Evolutionary conservation across 768 basidiomycete genomes (phyloP).

Genomic region (Rhizopogon vesiculosus): DNA sequence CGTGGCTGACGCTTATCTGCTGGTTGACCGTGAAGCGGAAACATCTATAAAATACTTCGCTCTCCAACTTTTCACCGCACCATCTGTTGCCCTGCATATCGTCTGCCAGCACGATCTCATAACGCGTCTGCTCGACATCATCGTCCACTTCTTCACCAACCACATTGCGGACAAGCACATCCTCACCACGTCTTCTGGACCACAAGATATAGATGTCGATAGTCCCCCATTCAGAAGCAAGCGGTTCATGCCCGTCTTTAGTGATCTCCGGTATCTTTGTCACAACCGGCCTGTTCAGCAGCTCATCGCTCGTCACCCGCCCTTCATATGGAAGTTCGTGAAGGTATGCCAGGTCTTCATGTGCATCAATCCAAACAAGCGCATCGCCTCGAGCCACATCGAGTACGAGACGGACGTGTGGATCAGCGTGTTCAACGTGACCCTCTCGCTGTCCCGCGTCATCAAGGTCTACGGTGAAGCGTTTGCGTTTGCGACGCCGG

Average conservation of each 20-base stretch:
- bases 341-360: slow-evolving; percentile 86
- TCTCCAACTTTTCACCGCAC: slow-evolving; percentile 89
- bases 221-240: slow-evolving; percentile 89
- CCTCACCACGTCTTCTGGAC: slow-evolving; percentile 23
- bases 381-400: slow-evolving; percentile 78
- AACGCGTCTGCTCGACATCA: slow-evolving; percentile 73
- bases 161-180: slow-evolving; percentile 77
- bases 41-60: slow-evolving; percentile 93
- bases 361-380: slow-evolving; percentile 87
- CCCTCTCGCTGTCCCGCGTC: slow-evolving; percentile 81
- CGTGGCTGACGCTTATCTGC: slow-evolving; percentile 86
- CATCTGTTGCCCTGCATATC: slow-evolving; percentile 77
- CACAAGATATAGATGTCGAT: slow-evolving; percentile 67
- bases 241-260: slow-evolving; percentile 93
- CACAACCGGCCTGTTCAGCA: slow-evolving; percentile 77
- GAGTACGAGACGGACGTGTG: slow-evolving; percentile 97
- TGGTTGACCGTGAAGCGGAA: slow-evolving; percentile 91
- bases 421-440: slow-evolving; percentile 96
- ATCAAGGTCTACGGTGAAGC: slow-evolving; percentile 89
- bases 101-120: slow-evolving; percentile 72
- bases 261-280: slow-evolving; percentile 82
- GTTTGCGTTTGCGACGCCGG: slow-evolving; percentile 52
- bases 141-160: slow-evolving; percentile 90
- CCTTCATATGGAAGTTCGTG: slow-evolving; percentile 67
- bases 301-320: slow-evolving; percentile 64